A percentile compares a stretch with the other conserved stretches of the same genome.
Conservation (phyloP, 2,329 filamentous ascomycete genomes). For the Acephala macrosclerotiorum region DNA sequence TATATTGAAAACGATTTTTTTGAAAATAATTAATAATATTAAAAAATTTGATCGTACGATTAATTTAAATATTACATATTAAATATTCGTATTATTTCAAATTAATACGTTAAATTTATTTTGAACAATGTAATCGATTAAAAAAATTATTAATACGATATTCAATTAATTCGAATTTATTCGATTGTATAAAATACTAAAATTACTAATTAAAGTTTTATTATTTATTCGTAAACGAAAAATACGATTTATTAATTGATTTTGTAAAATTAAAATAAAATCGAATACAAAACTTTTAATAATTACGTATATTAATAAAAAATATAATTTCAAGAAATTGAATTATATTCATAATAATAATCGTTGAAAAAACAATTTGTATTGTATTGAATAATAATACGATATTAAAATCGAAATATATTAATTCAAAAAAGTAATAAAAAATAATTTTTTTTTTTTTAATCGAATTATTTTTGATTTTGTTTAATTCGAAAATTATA, state of each 20-base stretch:
- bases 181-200: conserved; percentile 29
- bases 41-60: conserved; percentile 27
- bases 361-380: conserved; percentile 34
- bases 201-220: conserved; percentile 30
- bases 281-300: conserved; percentile 30
- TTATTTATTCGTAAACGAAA: conserved; percentile 31
- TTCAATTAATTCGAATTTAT: conserved; percentile 31
- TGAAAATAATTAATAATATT: too few species aligned
- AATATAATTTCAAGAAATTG: conserved; percentile 16
- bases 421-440: conserved; percentile 32
- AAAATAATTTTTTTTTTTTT: conserved; percentile 30
- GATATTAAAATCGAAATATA: conserved; percentile 22
- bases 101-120: too few species aligned
- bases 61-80: conserved; percentile 30
- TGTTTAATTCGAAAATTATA: conserved; percentile 31
- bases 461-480: conserved; percentile 28
- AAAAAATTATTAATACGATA: conserved; percentile 27
- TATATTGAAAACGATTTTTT: too few species aligned
- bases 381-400: conserved; percentile 29
- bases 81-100: conserved; percentile 35
- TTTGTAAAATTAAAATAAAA: conserved; percentile 30
- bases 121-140: conserved; percentile 31
- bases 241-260: conserved; percentile 24
- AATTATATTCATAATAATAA: conserved; percentile 26
- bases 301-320: conserved; percentile 29